phyloP scores from a whole-genome alignment of 345 rosid species.

The Acer campestre region DNA sequence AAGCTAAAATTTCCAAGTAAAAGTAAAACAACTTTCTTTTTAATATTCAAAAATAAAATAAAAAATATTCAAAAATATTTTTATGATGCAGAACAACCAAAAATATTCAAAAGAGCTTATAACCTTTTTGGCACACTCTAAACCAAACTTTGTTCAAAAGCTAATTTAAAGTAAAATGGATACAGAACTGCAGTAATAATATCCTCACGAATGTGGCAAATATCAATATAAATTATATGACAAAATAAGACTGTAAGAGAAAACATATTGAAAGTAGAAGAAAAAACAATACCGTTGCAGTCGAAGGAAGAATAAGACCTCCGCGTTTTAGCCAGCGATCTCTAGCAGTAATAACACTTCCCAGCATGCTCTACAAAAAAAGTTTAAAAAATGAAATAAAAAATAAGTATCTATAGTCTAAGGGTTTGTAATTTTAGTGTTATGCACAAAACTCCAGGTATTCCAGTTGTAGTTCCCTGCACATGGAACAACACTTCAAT shows the following conservation, averaged over 20 bases:
- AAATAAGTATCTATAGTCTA: neutral
- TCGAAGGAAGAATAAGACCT: slow-evolving; percentile 94
- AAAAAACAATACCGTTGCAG: slow-evolving; percentile 62
- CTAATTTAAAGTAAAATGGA: neutral
- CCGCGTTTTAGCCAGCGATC: slow-evolving; percentile 94
- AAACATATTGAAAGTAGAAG: neutral
- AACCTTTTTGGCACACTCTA: neutral
- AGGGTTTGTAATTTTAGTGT: neutral
- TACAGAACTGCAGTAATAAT: neutral
- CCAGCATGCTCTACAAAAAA: slow-evolving; percentile 84
- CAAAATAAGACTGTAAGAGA: neutral
- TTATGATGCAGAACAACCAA: neutral
- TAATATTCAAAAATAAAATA: neutral
- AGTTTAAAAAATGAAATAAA: slow-evolving; percentile 11
- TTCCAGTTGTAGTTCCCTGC: neutral
- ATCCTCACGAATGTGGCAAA: neutral
- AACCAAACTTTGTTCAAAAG: neutral
- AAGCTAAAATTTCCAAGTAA: neutral
- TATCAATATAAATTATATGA: neutral
- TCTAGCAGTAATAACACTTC: slow-evolving; percentile 95
- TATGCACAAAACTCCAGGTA: neutral
- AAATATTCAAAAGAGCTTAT: neutral
- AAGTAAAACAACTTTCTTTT: neutral
- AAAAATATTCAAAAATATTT: neutral
- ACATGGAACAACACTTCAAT: neutral